Conservation (phyloP, 1,284 basidiomycete genomes). For the Ustilago trichophora region DNA sequence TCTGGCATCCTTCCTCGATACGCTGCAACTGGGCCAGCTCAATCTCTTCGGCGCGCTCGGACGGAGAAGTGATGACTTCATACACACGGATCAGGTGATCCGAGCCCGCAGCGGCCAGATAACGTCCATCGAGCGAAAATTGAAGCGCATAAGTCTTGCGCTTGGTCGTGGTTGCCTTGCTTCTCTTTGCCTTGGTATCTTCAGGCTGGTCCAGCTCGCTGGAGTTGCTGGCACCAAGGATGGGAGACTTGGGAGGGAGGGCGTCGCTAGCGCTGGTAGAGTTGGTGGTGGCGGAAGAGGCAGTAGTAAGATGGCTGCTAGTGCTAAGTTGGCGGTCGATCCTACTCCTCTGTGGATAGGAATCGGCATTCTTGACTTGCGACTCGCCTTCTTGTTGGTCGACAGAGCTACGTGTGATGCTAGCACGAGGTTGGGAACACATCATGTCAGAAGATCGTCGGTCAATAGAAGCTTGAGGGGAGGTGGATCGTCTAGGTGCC, state of each 20-base stretch:
- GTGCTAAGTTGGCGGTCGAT: conserved; percentile 24
- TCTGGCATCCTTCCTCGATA: conserved; percentile 1
- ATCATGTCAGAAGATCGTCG: conserved; percentile 3
- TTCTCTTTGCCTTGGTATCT: conserved; percentile 1
- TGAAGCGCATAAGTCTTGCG: conserved; percentile 64
- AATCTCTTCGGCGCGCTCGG: conserved; percentile 38
- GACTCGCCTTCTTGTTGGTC: background rate
- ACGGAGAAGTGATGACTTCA: conserved; percentile 37
- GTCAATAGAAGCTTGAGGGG: conserved; percentile 4
- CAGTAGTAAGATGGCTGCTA: conserved; percentile 12
- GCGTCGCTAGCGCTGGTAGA: conserved; percentile 5
- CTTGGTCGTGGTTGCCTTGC: conserved; percentile 21
- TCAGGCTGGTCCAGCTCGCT: conserved; percentile 8
- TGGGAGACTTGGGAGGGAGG: conserved; percentile 17
- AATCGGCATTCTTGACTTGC: background rate
- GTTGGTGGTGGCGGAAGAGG: conserved; percentile 6
- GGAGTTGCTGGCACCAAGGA: conserved; percentile 1
- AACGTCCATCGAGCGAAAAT: conserved; percentile 64
- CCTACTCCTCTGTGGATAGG: background rate
- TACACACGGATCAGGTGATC: conserved; percentile 64
- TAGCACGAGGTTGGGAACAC: background rate
- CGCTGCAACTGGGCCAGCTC: conserved; percentile 12
- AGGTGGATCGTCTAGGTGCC: conserved; percentile 13
- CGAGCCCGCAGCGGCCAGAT: conserved; percentile 66
- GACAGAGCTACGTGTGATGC: conserved; percentile 1